Conservation (phyloP, 228 moss, liverwort and hornwort species). For the Sphagnum magellanicum region DNA sequence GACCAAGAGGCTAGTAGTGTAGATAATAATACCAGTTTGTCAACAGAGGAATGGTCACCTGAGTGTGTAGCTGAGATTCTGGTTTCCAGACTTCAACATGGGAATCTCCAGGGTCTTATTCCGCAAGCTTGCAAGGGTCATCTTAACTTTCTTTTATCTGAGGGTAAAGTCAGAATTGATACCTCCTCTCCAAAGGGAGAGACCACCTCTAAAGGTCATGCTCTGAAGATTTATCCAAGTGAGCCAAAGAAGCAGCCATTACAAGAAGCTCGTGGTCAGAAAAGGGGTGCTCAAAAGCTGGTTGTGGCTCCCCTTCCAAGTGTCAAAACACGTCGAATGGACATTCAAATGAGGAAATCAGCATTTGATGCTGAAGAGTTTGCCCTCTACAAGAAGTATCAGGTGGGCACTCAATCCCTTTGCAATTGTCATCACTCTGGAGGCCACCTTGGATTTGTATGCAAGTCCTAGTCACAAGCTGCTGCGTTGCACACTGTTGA, state of each 20-base stretch:
- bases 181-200: constrained; percentile 15
- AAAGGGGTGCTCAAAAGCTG: not conserved
- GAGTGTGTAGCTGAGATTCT: constrained; percentile 69
- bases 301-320: constrained; percentile 7
- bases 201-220: constrained; percentile 6
- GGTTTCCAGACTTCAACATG: constrained; percentile 39
- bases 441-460: no score
- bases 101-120: constrained; percentile 20
- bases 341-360: constrained; percentile 62
- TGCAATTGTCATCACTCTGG: no score
- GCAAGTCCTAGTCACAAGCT: no score
- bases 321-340: constrained; percentile 34
- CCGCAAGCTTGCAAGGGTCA: constrained; percentile 76
- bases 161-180: constrained; percentile 31
- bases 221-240: constrained; percentile 14
- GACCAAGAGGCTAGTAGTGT: constrained; percentile 27
- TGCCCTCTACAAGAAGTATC: constrained; percentile 88
- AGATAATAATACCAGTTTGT: not conserved
- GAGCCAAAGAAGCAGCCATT: constrained; percentile 19
- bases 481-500: no score
- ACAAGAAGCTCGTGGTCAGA: constrained; percentile 7
- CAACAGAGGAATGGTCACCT: constrained; percentile 28
- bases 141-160: constrained; percentile 66
- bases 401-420: constrained; percentile 18
- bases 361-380: constrained; percentile 86